phyloP scores from a whole-genome alignment of 306 rosid genomes.

The Hippophae tibetana region DNA sequence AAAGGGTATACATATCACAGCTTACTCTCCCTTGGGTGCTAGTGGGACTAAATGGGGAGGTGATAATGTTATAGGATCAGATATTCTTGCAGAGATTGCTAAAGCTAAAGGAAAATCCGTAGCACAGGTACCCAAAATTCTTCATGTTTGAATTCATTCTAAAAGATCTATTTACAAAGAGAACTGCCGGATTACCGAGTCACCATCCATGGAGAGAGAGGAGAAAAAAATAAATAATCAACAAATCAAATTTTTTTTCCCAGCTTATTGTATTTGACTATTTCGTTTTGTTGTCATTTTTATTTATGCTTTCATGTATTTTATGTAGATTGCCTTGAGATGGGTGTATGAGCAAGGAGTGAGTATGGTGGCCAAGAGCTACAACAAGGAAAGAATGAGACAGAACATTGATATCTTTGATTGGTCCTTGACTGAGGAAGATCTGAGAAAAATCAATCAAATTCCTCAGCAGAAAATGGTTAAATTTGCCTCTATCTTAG shows the following conservation, averaged over 20 bases:
- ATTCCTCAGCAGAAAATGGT: conserved; percentile 37
- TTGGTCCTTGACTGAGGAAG: conserved; percentile 42
- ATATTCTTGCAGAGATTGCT: conserved; percentile 28
- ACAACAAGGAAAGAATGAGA: conserved; percentile 49
- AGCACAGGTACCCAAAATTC: not conserved
- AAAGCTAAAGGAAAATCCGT: not conserved
- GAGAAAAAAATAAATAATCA: too few species aligned
- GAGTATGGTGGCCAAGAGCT: conserved; percentile 37
- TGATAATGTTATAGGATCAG: conserved; percentile 20
- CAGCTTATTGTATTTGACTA: too few species aligned
- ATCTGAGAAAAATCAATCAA: conserved; percentile 34
- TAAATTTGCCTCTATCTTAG: too few species aligned
- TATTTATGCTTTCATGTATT: not conserved
- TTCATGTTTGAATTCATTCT: too few species aligned
- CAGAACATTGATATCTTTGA: conserved; percentile 44
- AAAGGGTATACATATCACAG: conserved; percentile 38
- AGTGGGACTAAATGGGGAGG: conserved; percentile 25
- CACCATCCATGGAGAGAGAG: too few species aligned
- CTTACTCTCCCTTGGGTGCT: conserved; percentile 43
- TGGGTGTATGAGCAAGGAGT: conserved; percentile 47
- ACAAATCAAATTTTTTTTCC: too few species aligned
- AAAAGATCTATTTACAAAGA: too few species aligned
- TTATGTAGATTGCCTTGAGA: conserved; percentile 35
- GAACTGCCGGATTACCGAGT: too few species aligned
- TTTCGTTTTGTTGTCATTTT: not conserved